Evolutionary conservation across 306 rosid genomes (phyloP).

Genomic region (Inga oerstediana): DNA sequence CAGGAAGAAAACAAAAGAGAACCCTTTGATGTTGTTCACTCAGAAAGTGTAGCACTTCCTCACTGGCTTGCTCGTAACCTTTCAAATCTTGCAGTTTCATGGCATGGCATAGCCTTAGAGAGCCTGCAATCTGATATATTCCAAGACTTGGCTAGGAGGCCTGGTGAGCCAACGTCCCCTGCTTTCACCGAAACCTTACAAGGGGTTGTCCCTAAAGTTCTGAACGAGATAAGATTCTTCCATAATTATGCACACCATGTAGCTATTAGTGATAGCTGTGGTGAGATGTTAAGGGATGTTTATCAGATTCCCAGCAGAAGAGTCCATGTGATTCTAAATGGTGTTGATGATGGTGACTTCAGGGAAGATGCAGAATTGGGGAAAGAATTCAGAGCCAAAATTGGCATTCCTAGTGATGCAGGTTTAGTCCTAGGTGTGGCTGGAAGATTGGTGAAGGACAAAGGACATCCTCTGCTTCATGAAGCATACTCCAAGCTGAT

Average conservation of each 20-base stretch:
- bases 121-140: constrained; percentile 80
- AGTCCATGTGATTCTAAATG: constrained; percentile 92
- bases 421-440: constrained; percentile 88
- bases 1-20: constrained; percentile 51
- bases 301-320: constrained; percentile 79
- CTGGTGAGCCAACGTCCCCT: constrained; percentile 61
- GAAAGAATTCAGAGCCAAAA: constrained; percentile 49
- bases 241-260: constrained; percentile 76
- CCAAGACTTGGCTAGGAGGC: constrained; percentile 71
- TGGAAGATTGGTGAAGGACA: constrained; percentile 90
- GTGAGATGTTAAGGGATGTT: constrained; percentile 85
- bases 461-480: constrained; percentile 85
- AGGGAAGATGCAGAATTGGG: constrained; percentile 56
- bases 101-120: constrained; percentile 98
- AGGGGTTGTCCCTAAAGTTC: constrained; percentile 74
- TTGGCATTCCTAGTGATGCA: constrained; percentile 71
- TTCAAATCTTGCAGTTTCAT: constrained; percentile 82
- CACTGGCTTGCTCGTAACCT: constrained; percentile 68
- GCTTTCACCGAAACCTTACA: constrained; percentile 64
- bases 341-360: constrained; percentile 71
- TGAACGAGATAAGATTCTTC: constrained; percentile 90
- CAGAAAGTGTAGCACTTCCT: constrained; percentile 96
- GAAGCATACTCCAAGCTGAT: constrained; percentile 77
- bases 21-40: constrained; percentile 85
- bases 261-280: constrained; percentile 91